phyloP scores from a whole-genome alignment of 1,284 basidiomycete genomes.

The Fomitopsis pinicola region DNA sequence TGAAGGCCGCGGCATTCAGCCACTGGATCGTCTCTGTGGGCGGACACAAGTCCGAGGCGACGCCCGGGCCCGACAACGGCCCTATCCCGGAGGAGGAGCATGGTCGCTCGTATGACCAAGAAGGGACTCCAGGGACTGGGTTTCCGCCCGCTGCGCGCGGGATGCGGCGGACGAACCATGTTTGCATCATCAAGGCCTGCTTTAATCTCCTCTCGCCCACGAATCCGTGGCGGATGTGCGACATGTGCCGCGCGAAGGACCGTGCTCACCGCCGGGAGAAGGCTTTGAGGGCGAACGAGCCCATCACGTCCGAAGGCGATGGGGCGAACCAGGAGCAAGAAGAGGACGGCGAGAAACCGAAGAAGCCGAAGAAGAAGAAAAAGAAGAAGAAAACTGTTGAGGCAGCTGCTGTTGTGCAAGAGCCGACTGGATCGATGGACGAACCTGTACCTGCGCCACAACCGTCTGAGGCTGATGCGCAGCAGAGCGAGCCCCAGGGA shows the following conservation, averaged over 20 bases:
- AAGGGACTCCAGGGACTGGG: conserved; percentile 16
- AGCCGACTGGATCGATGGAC: not conserved
- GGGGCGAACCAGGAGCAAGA: not conserved
- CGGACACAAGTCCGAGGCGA: not conserved
- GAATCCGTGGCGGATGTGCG: conserved; percentile 44
- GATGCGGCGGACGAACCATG: conserved; percentile 30
- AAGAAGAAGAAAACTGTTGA: conserved; percentile 8
- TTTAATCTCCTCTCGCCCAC: conserved; percentile 39
- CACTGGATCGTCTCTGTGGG: conserved; percentile 22
- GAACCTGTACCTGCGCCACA: not conserved
- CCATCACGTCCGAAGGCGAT: conserved; percentile 10
- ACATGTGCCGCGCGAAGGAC: conserved; percentile 35
- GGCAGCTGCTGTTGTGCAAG: not conserved
- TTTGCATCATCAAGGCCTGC: conserved; percentile 39
- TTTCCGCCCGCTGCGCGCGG: conserved; percentile 31
- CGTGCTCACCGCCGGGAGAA: conserved; percentile 28
- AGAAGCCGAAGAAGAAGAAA: conserved; percentile 15
- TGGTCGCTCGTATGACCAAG: not conserved
- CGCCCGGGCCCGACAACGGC: not conserved
- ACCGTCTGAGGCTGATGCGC: not conserved
- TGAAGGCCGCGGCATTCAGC: conserved; percentile 30
- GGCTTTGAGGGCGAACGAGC: conserved; percentile 24
- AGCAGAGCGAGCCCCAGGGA: not conserved
- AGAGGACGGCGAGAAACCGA: not conserved
- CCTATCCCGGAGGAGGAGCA: not conserved